Evolutionary conservation across 2,329 filamentous ascomycete genomes (phyloP).

Genomic region (Cordyceps militaris): DNA sequence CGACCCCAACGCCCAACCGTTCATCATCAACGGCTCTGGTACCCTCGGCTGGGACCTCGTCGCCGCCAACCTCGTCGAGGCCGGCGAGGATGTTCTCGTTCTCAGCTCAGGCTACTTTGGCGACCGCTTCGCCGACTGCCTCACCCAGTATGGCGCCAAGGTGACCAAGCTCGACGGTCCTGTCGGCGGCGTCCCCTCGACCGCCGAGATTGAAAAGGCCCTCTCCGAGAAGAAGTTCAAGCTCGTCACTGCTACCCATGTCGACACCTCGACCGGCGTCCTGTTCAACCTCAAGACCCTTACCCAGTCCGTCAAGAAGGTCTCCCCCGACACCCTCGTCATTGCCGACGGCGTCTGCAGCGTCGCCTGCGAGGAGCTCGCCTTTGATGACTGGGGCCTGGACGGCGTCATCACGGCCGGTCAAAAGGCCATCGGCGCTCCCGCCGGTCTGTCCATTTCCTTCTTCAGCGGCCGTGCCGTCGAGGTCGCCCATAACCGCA

Average conservation of each 20-base stretch:
- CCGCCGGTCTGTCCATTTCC: conserved; percentile 86
- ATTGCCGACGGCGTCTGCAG: conserved; percentile 96
- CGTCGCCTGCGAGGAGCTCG: conserved; percentile 91
- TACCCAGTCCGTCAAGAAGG: conserved; percentile 72
- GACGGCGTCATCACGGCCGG: conserved; percentile 91
- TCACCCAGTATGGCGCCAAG: conserved; percentile 83
- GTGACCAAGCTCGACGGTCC: conserved; percentile 85
- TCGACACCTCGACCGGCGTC: conserved; percentile 95
- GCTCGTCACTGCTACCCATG: conserved; percentile 88
- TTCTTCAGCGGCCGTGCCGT: conserved; percentile 90
- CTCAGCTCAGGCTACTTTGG: conserved; percentile 97
- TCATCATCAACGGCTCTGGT: conserved; percentile 88
- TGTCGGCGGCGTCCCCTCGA: conserved; percentile 79
- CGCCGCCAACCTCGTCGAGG: conserved; percentile 84
- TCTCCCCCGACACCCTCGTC: conserved; percentile 85
- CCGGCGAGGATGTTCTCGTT: conserved; percentile 83
- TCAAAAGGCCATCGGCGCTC: conserved; percentile 95
- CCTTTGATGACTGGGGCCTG: conserved; percentile 89
- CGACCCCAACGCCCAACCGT: conserved; percentile 75
- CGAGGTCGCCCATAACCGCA: conserved; percentile 69
- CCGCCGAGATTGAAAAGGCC: conserved; percentile 81
- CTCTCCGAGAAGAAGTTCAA: conserved; percentile 91
- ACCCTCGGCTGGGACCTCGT: conserved; percentile 97
- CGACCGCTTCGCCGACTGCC: conserved; percentile 87
- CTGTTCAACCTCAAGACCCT: conserved; percentile 83